Evolutionary conservation across 2,329 filamentous ascomycete species (phyloP).

Genomic region (Rhinocladiella similis): DNA sequence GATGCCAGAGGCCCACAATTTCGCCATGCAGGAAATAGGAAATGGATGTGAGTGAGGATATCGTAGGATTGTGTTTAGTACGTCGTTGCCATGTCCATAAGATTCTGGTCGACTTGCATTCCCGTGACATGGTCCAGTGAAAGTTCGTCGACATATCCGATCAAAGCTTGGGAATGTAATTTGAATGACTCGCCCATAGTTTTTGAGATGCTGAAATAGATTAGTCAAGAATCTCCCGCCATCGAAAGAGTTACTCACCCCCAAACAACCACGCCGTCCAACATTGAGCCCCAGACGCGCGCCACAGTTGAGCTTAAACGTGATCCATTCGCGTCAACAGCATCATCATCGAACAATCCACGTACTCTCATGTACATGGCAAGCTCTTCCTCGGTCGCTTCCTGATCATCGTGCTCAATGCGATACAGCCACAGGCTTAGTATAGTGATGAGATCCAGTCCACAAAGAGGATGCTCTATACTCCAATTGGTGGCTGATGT

Average conservation of each 20-base stretch:
- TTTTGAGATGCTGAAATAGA: slow-evolving; percentile 54
- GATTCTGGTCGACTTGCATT: slow-evolving; percentile 27
- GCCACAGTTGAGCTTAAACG: slow-evolving; percentile 95
- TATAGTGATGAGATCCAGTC: slow-evolving; percentile 96
- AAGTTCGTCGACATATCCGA: slow-evolving; percentile 86
- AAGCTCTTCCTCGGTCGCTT: slow-evolving; percentile 77
- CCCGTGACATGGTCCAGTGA: slow-evolving; percentile 42
- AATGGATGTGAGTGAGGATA: slow-evolving; percentile 7
- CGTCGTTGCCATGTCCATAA: slow-evolving; percentile 27
- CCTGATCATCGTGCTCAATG: slow-evolving; percentile 97
- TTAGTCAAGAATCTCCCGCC: slow-evolving; percentile 44
- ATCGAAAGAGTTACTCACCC: slow-evolving; percentile 67
- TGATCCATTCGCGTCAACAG: slow-evolving; percentile 74
- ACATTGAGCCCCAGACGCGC: slow-evolving; percentile 94
- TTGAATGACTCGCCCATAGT: slow-evolving; percentile 99
- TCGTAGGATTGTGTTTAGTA: slow-evolving; percentile 19
- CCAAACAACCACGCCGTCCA: slow-evolving; percentile 98
- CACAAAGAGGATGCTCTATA: slow-evolving; percentile 94
- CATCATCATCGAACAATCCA: slow-evolving; percentile 76
- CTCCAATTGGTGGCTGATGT: slow-evolving; percentile 99
- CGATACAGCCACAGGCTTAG: slow-evolving; percentile 97
- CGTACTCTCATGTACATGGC: slow-evolving; percentile 71
- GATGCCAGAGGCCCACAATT: slow-evolving; percentile 4
- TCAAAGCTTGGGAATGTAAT: slow-evolving; percentile 88
- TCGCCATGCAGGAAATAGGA: slow-evolving; percentile 21